Base-by-base conservation (phyloP, 2,329 filamentous ascomycete genomes). In the Verticillium albo-atrum region DNA sequence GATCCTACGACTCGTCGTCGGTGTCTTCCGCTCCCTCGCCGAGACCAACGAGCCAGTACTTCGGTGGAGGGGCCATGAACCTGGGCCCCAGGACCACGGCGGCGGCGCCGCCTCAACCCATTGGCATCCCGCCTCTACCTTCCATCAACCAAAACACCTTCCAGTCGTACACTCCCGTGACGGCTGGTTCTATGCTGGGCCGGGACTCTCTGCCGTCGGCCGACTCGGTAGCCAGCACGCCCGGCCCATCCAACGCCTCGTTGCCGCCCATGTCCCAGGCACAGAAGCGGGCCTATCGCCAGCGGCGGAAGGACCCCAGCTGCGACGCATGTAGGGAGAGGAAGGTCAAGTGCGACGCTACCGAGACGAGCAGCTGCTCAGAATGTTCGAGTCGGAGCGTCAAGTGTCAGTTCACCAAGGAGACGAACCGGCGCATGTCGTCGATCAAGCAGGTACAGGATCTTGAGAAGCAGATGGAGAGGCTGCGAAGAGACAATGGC, bases 371-470 rank as follows among this genome's bases (percentile, higher is more conserved):
- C 12, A 97, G 94, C 75, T 99, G 95, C 74, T 97, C 95, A 2
- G 95, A 99, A 76, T 99, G 95, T 77, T 95, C 92, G 4, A 97
- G 93, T 72, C 89, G 95, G 65, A 96, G 94, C 71, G 94, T 98
- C 65, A 96, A 96, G 74, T 99, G 95, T 71, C 94, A 98, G 71
- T 99, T 99, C 72, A 99, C 95, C 55, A 99, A 99, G 77, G 95
- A 99, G 75, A 99, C 95, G 14, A 99, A 99, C 73, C 85, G 95
- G 61, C 87, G 95, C 63, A 99, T 99, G 95, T 98, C 95, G 20
- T 98, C 94, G 1, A 98, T 98, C 77, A 99, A 98, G 84, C 95
- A 97, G 79, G 91, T 98, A 14, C 95, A 98, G 75, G 95, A 99
- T 72, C 81, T 99, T 27, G 94, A 98, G 76, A 95, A 92, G 74